Evolutionary conservation across 148 eudicot genomes (phyloP).

Genomic region (Suaeda aralocaspica): DNA sequence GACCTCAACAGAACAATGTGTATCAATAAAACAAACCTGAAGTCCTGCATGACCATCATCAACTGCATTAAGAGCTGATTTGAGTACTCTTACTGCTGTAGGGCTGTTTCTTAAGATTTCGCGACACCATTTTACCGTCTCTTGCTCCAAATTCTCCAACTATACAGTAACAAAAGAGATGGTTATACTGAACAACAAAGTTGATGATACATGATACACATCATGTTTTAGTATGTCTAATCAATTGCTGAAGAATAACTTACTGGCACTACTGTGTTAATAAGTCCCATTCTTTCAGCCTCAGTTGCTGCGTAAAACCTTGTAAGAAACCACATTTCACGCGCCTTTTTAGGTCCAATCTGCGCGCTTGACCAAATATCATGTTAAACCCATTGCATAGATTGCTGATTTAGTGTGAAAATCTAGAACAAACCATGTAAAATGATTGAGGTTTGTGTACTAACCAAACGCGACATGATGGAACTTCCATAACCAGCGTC

Average conservation of each 20-base stretch:
- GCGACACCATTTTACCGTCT: slow-evolving; percentile 91
- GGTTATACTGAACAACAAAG: neutral
- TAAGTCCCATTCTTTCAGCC: slow-evolving; percentile 92
- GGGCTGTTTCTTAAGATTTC: slow-evolving; percentile 91
- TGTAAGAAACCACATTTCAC: slow-evolving; percentile 92
- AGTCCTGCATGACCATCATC: slow-evolving; percentile 99
- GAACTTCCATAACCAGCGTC: slow-evolving; percentile 98
- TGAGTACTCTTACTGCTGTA: slow-evolving; percentile 80
- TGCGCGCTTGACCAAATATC: slow-evolving; percentile 27
- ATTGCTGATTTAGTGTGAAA: neutral
- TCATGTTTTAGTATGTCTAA: neutral
- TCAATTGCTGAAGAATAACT: neutral
- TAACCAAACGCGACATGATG: slow-evolving; percentile 88
- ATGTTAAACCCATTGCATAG: neutral
- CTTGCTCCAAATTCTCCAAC: slow-evolving; percentile 82
- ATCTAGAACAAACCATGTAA: neutral
- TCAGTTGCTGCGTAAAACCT: slow-evolving; percentile 82
- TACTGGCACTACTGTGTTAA: slow-evolving; percentile 88
- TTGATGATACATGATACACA: neutral
- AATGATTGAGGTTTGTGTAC: slow-evolving; percentile 28
- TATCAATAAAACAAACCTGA: too few species aligned
- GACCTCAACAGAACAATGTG: neutral
- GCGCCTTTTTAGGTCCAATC: slow-evolving; percentile 93
- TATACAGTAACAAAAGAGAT: slow-evolving; percentile 10
- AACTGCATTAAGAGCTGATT: slow-evolving; percentile 85